Conservation (phyloP, 805 yeast genomes). For the Peterozyma toletana region DNA sequence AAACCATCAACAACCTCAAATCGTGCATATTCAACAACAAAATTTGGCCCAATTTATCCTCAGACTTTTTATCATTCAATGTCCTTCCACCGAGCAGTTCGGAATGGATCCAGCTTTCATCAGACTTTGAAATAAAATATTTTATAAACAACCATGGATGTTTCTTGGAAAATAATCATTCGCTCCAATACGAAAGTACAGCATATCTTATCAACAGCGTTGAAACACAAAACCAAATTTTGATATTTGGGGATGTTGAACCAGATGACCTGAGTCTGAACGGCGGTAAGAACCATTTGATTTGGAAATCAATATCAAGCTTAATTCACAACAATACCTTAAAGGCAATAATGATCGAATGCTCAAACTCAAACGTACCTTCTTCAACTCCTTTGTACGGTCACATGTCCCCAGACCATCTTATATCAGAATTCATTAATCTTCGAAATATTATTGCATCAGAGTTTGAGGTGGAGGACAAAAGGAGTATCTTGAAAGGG, state of each 20-base stretch:
- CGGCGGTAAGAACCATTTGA: conserved; percentile 24
- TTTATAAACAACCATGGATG: conserved; percentile 34
- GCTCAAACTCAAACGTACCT: conserved; percentile 51
- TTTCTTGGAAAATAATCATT: conserved; percentile 5
- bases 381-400: conserved; percentile 54
- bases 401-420: conserved; percentile 64
- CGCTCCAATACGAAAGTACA: conserved; percentile 31
- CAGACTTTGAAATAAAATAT: conserved; percentile 30
- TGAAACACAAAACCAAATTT: conserved; percentile 26
- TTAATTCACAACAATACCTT: conserved; percentile 32
- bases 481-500: conserved; percentile 23
- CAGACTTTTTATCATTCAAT: conserved; percentile 17
- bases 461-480: neutral
- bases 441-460: conserved; percentile 13
- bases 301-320: conserved; percentile 56
- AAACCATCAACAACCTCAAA: conserved; percentile 46
- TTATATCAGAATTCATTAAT: conserved; percentile 47
- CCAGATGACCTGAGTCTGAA: conserved; percentile 44
- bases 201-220: conserved; percentile 49
- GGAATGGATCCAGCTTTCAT: conserved; percentile 17
- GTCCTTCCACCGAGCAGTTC: conserved; percentile 7
- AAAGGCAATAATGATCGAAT: conserved; percentile 63
- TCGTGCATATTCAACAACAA: conserved; percentile 61
- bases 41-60: conserved; percentile 72
- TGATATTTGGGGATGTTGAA: conserved; percentile 84